phyloP scores from a whole-genome alignment of 345 rosid genomes.

The Corymbia maculata region DNA sequence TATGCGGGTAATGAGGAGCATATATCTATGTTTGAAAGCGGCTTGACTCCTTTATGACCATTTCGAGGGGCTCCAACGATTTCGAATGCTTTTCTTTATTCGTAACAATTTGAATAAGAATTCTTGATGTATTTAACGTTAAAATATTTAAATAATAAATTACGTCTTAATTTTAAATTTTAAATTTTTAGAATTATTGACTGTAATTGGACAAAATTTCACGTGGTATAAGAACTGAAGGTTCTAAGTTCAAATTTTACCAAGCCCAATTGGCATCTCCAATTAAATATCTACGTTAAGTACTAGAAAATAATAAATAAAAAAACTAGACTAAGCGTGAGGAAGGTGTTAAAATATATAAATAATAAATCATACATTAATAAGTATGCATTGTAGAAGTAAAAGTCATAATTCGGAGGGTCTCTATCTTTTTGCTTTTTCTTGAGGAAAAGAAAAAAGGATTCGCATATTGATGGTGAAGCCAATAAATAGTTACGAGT shows the following conservation, averaged over 20 bases:
- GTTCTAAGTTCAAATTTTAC: too few species aligned
- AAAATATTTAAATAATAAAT: too few species aligned
- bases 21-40: background rate
- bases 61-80: background rate
- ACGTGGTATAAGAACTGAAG: too few species aligned
- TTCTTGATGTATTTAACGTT: background rate
- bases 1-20: background rate
- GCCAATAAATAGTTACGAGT: background rate
- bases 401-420: background rate
- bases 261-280: background rate
- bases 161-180: too few species aligned
- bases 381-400: rapidly evolving
- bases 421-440: background rate
- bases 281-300: too few species aligned
- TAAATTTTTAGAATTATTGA: too few species aligned
- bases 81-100: background rate
- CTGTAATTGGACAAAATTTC: too few species aligned
- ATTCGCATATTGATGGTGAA: background rate
- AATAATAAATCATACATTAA: background rate
- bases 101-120: background rate
- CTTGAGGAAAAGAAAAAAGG: background rate
- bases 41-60: background rate
- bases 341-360: too few species aligned
- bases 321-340: too few species aligned
- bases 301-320: too few species aligned